phyloP scores from a whole-genome alignment of 2,329 filamentous ascomycete species.

The Colletotrichum sp. region DNA sequence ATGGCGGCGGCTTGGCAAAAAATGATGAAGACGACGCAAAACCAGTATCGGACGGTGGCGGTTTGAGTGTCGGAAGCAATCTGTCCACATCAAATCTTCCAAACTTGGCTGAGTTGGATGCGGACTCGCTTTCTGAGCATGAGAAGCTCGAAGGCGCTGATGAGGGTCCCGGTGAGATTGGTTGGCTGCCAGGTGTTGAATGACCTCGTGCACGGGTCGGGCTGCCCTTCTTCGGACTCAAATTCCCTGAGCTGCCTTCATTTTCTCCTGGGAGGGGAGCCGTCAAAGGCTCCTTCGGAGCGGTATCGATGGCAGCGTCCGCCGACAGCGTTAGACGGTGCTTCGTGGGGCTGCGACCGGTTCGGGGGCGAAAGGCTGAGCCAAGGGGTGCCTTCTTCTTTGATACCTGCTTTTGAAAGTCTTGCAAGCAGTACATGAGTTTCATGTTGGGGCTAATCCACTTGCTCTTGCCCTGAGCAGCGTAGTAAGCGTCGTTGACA shows the following conservation, averaged over 20 bases:
- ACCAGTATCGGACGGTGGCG: constrained; percentile 34
- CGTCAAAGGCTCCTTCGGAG: constrained; percentile 62
- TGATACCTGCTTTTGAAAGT: constrained; percentile 72
- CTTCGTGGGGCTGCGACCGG: constrained; percentile 62
- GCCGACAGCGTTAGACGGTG: constrained; percentile 66
- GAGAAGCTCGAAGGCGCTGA: constrained; percentile 70
- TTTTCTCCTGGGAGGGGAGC: constrained; percentile 61
- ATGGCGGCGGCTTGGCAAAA: constrained; percentile 44
- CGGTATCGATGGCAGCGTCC: constrained; percentile 55
- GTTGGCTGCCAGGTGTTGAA: constrained; percentile 55
- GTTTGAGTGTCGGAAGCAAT: constrained; percentile 39
- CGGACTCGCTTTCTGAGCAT: constrained; percentile 59
- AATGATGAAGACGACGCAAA: constrained; percentile 30
- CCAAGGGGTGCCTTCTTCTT: constrained; percentile 51
- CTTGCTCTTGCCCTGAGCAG: constrained; percentile 78
- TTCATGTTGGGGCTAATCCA: constrained; percentile 96
- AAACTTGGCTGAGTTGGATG: constrained; percentile 40
- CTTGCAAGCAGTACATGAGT: constrained; percentile 86
- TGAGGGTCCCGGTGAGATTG: constrained; percentile 66
- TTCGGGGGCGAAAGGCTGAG: constrained; percentile 53
- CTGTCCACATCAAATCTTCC: constrained; percentile 45
- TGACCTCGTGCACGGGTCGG: constrained; percentile 55
- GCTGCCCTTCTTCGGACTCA: constrained; percentile 44
- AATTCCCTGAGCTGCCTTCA: constrained; percentile 43
- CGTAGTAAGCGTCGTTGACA: constrained; percentile 84